phyloP scores from a whole-genome alignment of 768 basidiomycete genomes.

The Boletus pseudopeckii region DNA sequence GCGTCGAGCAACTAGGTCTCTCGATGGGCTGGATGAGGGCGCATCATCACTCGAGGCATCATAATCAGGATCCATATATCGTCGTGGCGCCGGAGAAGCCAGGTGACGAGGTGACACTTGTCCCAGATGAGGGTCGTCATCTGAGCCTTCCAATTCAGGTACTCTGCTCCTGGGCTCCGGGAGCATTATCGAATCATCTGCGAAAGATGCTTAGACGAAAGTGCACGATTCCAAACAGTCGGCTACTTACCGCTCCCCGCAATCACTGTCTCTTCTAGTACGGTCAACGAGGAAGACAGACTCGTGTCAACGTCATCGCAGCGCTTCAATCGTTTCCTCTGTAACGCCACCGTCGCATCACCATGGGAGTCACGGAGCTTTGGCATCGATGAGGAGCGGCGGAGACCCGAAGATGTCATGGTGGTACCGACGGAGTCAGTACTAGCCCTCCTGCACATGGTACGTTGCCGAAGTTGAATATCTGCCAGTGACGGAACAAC shows the following conservation, averaged over 20 bases:
- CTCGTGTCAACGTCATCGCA: slow-evolving; percentile 20
- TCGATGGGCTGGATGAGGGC: slow-evolving; percentile 44
- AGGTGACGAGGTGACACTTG: slow-evolving; percentile 70
- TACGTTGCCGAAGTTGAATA: slow-evolving; percentile 19
- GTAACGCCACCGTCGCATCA: slow-evolving; percentile 10
- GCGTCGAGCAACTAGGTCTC: slow-evolving; percentile 41
- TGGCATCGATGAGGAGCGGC: slow-evolving; percentile 27
- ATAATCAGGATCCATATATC: slow-evolving; percentile 31
- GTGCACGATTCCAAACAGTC: background rate
- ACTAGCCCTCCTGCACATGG: slow-evolving; percentile 21
- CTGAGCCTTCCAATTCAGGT: slow-evolving; percentile 40
- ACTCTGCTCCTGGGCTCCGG: background rate
- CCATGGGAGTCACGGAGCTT: slow-evolving; percentile 11
- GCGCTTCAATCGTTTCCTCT: slow-evolving; percentile 25
- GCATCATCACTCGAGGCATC: slow-evolving; percentile 51
- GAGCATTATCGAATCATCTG: slow-evolving; percentile 51
- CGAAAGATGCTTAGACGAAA: background rate
- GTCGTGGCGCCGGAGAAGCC: slow-evolving; percentile 56
- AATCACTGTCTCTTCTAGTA: slow-evolving; percentile 29
- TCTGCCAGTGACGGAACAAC: slow-evolving; percentile 41
- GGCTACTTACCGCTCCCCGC: slow-evolving; percentile 33
- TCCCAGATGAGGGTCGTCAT: slow-evolving; percentile 61
- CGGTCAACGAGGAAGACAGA: slow-evolving; percentile 14
- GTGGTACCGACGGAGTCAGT: slow-evolving; percentile 3
- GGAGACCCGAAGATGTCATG: slow-evolving; percentile 16